These are phyloP conservation scores for Globomyces sp. DNA, from an alignment of 371 early-diverging fungal genomes.

Conservation along the genomic window DNA sequence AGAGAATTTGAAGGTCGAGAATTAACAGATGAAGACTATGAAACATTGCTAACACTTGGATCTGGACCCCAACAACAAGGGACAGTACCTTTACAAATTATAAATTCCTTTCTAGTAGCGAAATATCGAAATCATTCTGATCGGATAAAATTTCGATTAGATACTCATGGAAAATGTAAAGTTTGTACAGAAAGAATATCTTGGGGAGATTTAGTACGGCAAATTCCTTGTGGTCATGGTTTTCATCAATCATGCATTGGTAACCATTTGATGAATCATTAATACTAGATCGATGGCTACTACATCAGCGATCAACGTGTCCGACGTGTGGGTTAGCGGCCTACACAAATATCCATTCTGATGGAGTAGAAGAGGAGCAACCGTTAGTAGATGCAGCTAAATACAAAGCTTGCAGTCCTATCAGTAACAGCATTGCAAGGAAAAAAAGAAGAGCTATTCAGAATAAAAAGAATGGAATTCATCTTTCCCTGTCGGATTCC, in stretches of 20 bases:
- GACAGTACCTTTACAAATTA: slow-evolving; percentile 37
- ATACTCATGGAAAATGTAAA: slow-evolving; percentile 18
- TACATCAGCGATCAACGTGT: slow-evolving; percentile 36
- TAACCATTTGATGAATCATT: background rate
- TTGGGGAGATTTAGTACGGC: slow-evolving; percentile 27
- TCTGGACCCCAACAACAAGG: slow-evolving; percentile 24
- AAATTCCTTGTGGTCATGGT: slow-evolving; percentile 39
- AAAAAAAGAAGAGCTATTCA: slow-evolving; percentile 1
- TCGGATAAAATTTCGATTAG: slow-evolving; percentile 8
- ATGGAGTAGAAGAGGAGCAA: background rate
- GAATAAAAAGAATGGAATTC: background rate
- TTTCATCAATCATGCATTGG: slow-evolving; percentile 39
- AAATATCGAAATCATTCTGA: slow-evolving; percentile 18
- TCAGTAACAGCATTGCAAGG: background rate
- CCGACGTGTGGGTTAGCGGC: slow-evolving; percentile 39
- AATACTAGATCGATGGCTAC: slow-evolving; percentile 34
- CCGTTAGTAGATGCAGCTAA: background rate
- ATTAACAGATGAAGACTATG: slow-evolving; percentile 35
- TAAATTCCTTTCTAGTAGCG: slow-evolving; percentile 34
- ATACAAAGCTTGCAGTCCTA: background rate
- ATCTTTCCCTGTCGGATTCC: too few species aligned
- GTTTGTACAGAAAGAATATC: slow-evolving; percentile 28
- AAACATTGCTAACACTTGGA: slow-evolving; percentile 31
- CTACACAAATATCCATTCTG: slow-evolving; percentile 17
- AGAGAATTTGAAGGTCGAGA: slow-evolving; percentile 32